These are phyloP conservation scores for Marasmius oreades DNA, from an alignment of 1,284 basidiomycete species.

Conservation along the genomic window DNA sequence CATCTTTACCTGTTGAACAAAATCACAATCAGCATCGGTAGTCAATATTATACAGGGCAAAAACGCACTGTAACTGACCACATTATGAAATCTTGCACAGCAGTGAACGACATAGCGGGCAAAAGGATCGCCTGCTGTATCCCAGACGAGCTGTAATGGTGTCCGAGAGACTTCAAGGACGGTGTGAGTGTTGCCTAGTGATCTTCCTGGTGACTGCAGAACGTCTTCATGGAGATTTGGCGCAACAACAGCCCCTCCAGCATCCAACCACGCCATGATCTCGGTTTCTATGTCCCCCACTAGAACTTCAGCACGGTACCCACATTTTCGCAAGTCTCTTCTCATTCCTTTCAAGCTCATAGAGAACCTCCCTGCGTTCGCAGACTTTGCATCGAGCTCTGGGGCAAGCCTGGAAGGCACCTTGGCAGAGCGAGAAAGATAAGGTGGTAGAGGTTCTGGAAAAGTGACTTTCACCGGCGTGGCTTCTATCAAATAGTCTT, in stretches of 20 bases:
- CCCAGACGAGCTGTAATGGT: constrained; percentile 68
- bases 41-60: neutral
- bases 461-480: constrained; percentile 57
- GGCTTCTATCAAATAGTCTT: constrained; percentile 46
- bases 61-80: constrained; percentile 76
- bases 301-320: constrained; percentile 55
- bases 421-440: constrained; percentile 56
- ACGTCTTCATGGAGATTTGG: constrained; percentile 29
- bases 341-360: constrained; percentile 73
- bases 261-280: constrained; percentile 56
- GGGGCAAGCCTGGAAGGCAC: constrained; percentile 43
- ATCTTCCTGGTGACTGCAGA: constrained; percentile 35
- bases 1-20: constrained; percentile 58
- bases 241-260: constrained; percentile 50
- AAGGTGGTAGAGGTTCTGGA: constrained; percentile 68
- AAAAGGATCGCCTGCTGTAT: constrained; percentile 62
- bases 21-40: constrained; percentile 1
- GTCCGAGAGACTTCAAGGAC: constrained; percentile 64
- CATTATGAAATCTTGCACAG: constrained; percentile 70
- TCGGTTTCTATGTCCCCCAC: constrained; percentile 65
- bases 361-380: constrained; percentile 72
- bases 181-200: constrained; percentile 48
- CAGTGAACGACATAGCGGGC: constrained; percentile 78
- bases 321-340: constrained; percentile 56
- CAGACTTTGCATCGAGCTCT: constrained; percentile 43